Evolutionary conservation across 345 rosid species (phyloP).

Genomic region (Lepidium didymum): DNA sequence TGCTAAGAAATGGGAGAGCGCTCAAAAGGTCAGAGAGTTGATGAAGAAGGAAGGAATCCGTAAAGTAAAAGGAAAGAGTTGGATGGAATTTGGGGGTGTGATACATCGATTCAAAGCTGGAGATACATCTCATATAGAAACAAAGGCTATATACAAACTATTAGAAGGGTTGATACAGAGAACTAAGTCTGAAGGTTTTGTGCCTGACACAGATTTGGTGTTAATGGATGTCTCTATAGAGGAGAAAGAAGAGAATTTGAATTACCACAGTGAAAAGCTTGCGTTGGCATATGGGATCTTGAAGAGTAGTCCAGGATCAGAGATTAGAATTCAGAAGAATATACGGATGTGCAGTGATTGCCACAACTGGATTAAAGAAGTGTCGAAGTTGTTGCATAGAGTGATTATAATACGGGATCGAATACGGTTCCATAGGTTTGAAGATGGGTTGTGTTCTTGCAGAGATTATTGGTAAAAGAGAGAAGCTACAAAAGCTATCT

Average conservation of each 20-base stretch:
- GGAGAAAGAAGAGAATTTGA: conserved; percentile 72
- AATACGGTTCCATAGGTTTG: conserved; percentile 73
- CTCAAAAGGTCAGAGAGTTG: conserved; percentile 48
- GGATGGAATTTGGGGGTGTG: conserved; percentile 60
- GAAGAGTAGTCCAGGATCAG: conserved; percentile 61
- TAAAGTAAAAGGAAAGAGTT: conserved; percentile 70
- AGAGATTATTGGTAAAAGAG: conserved; percentile 47
- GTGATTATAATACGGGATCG: conserved; percentile 69
- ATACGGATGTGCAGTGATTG: conserved; percentile 77
- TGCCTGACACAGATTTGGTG: conserved; percentile 58
- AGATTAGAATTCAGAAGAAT: conserved; percentile 64
- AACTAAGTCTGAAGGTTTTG: conserved; percentile 55
- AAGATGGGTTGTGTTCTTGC: conserved; percentile 73
- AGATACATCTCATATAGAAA: conserved; percentile 66
- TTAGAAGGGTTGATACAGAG: conserved; percentile 40
- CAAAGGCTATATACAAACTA: conserved; percentile 43
- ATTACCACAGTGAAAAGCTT: conserved; percentile 70
- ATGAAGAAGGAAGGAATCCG: conserved; percentile 58
- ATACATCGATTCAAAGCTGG: conserved; percentile 67
- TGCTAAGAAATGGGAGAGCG: conserved; percentile 57
- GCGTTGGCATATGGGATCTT: conserved; percentile 75
- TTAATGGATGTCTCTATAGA: conserved; percentile 82
- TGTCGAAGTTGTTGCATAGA: conserved; percentile 51
- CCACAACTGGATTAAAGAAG: conserved; percentile 64
- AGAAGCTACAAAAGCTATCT: neutral